Percentiles rank a stretch among this genome's conserved stretches.
Evolutionary conservation across 257 asterid species (phyloP).

Genomic region (Hygrophila difformis): DNA sequence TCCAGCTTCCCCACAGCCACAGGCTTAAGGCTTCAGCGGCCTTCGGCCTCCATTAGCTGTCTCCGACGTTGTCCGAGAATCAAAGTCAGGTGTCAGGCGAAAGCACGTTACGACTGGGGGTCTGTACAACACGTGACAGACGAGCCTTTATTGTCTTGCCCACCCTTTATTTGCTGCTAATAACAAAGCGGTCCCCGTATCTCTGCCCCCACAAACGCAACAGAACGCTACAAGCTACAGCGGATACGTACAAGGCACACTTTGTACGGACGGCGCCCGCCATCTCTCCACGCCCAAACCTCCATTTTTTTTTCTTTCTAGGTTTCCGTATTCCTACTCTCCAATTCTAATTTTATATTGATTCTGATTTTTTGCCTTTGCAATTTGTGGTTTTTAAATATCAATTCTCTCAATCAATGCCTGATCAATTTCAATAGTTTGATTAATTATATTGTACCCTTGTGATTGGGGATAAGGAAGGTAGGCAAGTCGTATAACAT

Average conservation of each 20-base stretch:
- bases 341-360: constrained; percentile 10
- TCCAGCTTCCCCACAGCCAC: too few relatives aligned
- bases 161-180: too few relatives aligned
- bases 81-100: too few relatives aligned
- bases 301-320: constrained; percentile 16
- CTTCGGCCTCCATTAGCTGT: too few relatives aligned
- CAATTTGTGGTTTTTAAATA: background rate
- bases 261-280: background rate
- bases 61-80: too few relatives aligned
- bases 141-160: too few relatives aligned
- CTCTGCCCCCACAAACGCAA: background rate
- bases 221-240: too few relatives aligned
- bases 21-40: too few relatives aligned
- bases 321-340: constrained; percentile 19
- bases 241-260: constrained; percentile 3
- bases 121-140: too few relatives aligned
- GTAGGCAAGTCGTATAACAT: constrained; percentile 9
- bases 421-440: constrained; percentile 18
- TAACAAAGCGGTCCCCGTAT: too few relatives aligned
- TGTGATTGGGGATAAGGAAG: constrained; percentile 13
- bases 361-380: background rate
- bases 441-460: constrained; percentile 18
- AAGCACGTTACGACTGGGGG: too few relatives aligned
- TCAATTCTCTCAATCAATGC: background rate
- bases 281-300: background rate